phyloP scores from a whole-genome alignment of 805 yeast genomes.

The Wickerhamiella lipophila region DNA sequence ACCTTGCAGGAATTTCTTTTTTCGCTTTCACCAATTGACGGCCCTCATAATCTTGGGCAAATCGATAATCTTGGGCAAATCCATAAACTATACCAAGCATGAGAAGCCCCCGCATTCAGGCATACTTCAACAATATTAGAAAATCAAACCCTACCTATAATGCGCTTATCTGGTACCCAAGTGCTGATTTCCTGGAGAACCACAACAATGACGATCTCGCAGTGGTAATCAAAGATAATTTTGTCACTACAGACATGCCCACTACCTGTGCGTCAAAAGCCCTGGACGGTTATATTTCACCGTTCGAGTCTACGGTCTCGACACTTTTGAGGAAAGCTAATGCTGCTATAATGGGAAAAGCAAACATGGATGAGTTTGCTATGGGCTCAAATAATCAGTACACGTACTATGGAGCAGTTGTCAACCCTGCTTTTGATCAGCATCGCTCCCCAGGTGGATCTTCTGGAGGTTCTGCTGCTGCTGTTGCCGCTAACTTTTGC shows the following conservation, averaged over 20 bases:
- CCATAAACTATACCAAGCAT: too few species aligned
- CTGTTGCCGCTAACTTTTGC: slow-evolving; percentile 59
- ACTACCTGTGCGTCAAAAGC: slow-evolving; percentile 74
- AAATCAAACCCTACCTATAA: slow-evolving; percentile 22
- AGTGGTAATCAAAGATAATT: slow-evolving; percentile 66
- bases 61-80: too few species aligned
- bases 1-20: not conserved
- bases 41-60: too few species aligned
- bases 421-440: slow-evolving; percentile 34
- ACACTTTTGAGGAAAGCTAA: slow-evolving; percentile 41
- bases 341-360: slow-evolving; percentile 51
- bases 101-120: slow-evolving; percentile 10
- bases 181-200: slow-evolving; percentile 13
- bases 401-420: slow-evolving; percentile 26
- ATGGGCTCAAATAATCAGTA: slow-evolving; percentile 55
- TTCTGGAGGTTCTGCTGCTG: slow-evolving; percentile 92
- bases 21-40: too few species aligned
- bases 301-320: slow-evolving; percentile 70
- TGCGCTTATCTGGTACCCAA: slow-evolving; percentile 24
- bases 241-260: slow-evolving; percentile 48
- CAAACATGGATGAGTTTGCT: slow-evolving; percentile 93
- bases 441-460: slow-evolving; percentile 70
- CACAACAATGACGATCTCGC: slow-evolving; percentile 15
- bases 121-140: slow-evolving; percentile 22
- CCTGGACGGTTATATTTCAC: slow-evolving; percentile 48